Evolutionary conservation across 2,329 filamentous ascomycete species (phyloP), one percentile per base, ranked within the genome.

Genomic region (Dothistroma septosporum): DNA sequence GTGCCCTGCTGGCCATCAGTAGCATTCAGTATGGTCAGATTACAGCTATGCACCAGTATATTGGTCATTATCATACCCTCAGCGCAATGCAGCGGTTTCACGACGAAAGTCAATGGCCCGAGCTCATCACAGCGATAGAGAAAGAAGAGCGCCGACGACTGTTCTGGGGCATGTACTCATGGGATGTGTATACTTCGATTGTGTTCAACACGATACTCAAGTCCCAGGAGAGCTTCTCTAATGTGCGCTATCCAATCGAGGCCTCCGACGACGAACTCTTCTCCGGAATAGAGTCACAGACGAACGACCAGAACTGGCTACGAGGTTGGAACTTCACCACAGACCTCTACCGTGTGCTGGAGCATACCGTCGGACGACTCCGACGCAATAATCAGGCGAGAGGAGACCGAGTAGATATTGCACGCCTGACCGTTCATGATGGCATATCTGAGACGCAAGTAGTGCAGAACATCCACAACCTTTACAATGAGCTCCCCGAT

Each of bases 271-370:
- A 80, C 32, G 73, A 76, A 49, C 76, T 82, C 31, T 71, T 71
- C 5, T 63, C 70, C 9, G 63, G 65, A 19, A 70, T 57, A 33
- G 55, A 66, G 14, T 60, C 60, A 12, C 60, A 63, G 6, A 60
- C 69, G 33, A 60, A 64, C 58, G 68, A 64, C 22, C 55, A 60
- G 53, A 75, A 74, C 59, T 85, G 83, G 83, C 71, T 85, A 8
- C 76, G 77, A 47, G 83, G 83, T 19, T 85, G 81, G 81, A 85
- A 85, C 69, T 84, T 83, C 60, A 81, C 78, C 7, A 83, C 81
- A 0, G 82, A 85, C 65, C 71, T 85, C 0, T 85, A 84, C 65
- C 78, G 82, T 5, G 76, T 85, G 9, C 71, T 85, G 16, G 83
- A 85, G 65, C 81, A 85, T 63, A 78, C 77, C 11, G 68, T 77